Conservation (phyloP, 768 basidiomycete species). For the Rhizopogon vinicolor region DNA sequence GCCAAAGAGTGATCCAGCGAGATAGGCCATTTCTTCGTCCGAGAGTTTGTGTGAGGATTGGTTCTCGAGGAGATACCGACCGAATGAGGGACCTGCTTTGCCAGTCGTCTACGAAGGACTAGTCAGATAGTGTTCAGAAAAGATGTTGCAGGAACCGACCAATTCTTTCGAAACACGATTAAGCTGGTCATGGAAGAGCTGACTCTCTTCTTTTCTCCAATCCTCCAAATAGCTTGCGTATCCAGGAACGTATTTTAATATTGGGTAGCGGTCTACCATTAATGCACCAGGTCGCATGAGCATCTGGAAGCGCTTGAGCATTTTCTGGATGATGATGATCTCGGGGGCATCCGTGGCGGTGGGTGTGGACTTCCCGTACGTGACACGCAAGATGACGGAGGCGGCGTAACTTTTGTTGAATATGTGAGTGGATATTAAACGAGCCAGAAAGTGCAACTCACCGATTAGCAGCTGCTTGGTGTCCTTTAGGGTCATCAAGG, state of each 20-base stretch:
- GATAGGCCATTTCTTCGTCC: too few species aligned
- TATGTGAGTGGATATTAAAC: slow-evolving; percentile 30
- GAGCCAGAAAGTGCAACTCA: slow-evolving; percentile 38
- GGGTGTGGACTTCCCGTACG: slow-evolving; percentile 29
- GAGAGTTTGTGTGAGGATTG: too few species aligned
- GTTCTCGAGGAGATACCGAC: slow-evolving; percentile 52
- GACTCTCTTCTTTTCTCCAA: slow-evolving; percentile 53
- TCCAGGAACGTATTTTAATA: slow-evolving; percentile 49
- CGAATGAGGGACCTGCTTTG: slow-evolving; percentile 39
- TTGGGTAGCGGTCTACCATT: slow-evolving; percentile 31
- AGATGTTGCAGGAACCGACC: slow-evolving; percentile 22
- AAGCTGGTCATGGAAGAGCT: slow-evolving; percentile 51
- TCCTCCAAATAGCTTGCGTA: slow-evolving; percentile 53
- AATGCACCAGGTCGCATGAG: slow-evolving; percentile 32
- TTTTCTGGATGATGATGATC: slow-evolving; percentile 28
- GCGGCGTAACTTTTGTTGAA: slow-evolving; percentile 23
- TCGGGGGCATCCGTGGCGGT: slow-evolving; percentile 26
- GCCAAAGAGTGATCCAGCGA: too few species aligned
- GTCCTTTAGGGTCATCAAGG: slow-evolving; percentile 30
- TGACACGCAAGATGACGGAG: slow-evolving; percentile 30
- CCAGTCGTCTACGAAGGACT: slow-evolving; percentile 14
- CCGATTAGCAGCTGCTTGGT: slow-evolving; percentile 51
- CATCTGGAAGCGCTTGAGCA: slow-evolving; percentile 30
- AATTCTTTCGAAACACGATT: slow-evolving; percentile 39
- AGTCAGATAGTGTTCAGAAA: slow-evolving; percentile 8